phyloP scores from a whole-genome alignment of 2,329 filamentous ascomycete genomes.

The Mariannaea sp. region DNA sequence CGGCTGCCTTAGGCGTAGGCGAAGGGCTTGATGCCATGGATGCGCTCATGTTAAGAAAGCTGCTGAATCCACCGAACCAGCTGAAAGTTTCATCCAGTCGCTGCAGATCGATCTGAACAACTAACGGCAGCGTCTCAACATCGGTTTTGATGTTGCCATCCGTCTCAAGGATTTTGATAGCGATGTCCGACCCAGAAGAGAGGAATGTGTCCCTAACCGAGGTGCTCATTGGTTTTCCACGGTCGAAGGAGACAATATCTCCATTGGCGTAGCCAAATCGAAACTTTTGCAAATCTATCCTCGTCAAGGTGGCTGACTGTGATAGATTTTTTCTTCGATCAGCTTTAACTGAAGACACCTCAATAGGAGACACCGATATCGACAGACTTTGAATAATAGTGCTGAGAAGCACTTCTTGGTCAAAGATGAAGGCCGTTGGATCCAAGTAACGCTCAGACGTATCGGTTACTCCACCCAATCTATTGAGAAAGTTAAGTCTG shows the following conservation, averaged over 20 bases:
- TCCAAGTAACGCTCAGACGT: conserved; percentile 53
- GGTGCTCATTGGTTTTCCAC: conserved; percentile 59
- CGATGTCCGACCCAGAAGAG: conserved; percentile 61
- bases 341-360: conserved; percentile 19
- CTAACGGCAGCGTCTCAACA: conserved; percentile 76
- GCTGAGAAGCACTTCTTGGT: conserved; percentile 58
- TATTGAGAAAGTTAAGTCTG: conserved; percentile 61
- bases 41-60: conserved; percentile 84
- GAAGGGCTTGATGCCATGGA: conserved; percentile 80
- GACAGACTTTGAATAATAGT: conserved; percentile 53
- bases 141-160: conserved; percentile 58
- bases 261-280: conserved; percentile 66
- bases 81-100: conserved; percentile 83
- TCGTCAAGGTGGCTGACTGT: conserved; percentile 40
- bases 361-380: conserved; percentile 34
- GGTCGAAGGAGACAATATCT: conserved; percentile 67
- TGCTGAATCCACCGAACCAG: conserved; percentile 90
- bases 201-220: conserved; percentile 65
- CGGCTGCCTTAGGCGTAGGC: conserved; percentile 45
- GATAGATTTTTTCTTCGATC: conserved; percentile 29
- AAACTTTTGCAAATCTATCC: conserved; percentile 60
- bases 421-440: conserved; percentile 46
- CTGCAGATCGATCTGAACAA: conserved; percentile 76
- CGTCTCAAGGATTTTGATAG: conserved; percentile 56
- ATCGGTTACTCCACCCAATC: conserved; percentile 57